These are phyloP conservation scores for Claviceps citrina DNA, from an alignment of 2,329 filamentous ascomycete genomes.

Conservation along the genomic window DNA sequence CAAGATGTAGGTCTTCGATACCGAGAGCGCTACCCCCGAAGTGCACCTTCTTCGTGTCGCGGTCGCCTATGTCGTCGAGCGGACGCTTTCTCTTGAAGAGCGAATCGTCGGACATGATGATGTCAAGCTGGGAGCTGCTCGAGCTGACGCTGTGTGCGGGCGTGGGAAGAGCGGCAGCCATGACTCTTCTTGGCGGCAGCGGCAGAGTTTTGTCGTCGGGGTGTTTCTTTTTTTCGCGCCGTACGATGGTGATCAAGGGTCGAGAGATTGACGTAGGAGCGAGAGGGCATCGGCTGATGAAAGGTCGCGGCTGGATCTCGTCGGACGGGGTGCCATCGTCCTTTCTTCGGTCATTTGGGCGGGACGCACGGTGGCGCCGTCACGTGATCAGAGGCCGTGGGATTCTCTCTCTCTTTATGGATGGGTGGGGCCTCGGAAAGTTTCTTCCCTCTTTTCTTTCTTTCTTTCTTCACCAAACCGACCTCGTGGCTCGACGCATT, in stretches of 20 bases:
- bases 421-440: background rate
- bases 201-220: constrained; percentile 33
- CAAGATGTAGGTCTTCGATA: constrained; percentile 49
- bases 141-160: constrained; percentile 49
- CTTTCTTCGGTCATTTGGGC: background rate
- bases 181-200: constrained; percentile 28
- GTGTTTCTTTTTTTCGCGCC: constrained; percentile 33
- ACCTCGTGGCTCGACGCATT: constrained; percentile 27
- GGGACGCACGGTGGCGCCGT: background rate
- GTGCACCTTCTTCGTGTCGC: constrained; percentile 46
- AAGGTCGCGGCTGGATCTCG: constrained; percentile 27
- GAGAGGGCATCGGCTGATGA: constrained; percentile 53
- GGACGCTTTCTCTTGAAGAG: constrained; percentile 48
- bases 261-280: constrained; percentile 43
- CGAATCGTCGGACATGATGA: constrained; percentile 35
- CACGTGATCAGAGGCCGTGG: background rate
- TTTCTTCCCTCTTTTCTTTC: constrained; percentile 12
- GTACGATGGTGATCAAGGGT: constrained; percentile 35
- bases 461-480: constrained; percentile 17
- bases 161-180: constrained; percentile 39
- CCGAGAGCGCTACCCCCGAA: constrained; percentile 44
- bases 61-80: constrained; percentile 39
- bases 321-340: constrained; percentile 10
- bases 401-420: background rate
- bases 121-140: constrained; percentile 28